Conservation (phyloP, 1,284 basidiomycete genomes). For the Naganishia liquefaciens region DNA sequence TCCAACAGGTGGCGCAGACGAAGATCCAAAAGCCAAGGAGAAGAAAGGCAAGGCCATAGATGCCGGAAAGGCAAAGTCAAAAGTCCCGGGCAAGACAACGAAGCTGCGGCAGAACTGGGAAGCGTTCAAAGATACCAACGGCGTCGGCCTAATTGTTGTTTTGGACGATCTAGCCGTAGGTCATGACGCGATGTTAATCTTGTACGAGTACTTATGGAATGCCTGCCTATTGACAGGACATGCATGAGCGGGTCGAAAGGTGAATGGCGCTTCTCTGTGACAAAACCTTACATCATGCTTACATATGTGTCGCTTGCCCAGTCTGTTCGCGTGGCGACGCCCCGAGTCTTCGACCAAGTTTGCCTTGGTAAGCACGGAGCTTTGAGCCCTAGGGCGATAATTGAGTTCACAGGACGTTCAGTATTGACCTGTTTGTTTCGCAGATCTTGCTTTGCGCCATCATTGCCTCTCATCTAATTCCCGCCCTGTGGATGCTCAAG, state of each 20-base stretch:
- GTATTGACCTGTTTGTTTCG: neutral
- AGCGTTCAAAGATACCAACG: constrained; percentile 30
- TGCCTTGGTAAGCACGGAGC: constrained; percentile 3
- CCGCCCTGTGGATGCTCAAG: constrained; percentile 33
- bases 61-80: neutral
- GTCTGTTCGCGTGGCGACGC: constrained; percentile 35
- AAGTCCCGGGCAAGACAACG: neutral
- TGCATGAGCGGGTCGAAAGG: constrained; percentile 37
- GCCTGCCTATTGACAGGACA: constrained; percentile 21
- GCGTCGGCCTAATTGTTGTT: constrained; percentile 34
- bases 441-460: constrained; percentile 27
- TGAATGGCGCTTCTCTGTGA: constrained; percentile 1
- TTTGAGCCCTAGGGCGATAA: too few relatives aligned
- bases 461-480: constrained; percentile 28
- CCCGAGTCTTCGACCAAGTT: constrained; percentile 30
- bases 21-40: too few relatives aligned
- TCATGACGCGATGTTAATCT: neutral
- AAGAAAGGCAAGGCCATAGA: neutral
- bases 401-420: neutral
- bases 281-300: neutral
- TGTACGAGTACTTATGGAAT: neutral
- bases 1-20: neutral
- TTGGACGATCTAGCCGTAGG: constrained; percentile 35
- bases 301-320: constrained; percentile 1
- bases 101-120: constrained; percentile 32